phyloP scores from a whole-genome alignment of 345 rosid genomes.

The Tarenaya hassleriana region DNA sequence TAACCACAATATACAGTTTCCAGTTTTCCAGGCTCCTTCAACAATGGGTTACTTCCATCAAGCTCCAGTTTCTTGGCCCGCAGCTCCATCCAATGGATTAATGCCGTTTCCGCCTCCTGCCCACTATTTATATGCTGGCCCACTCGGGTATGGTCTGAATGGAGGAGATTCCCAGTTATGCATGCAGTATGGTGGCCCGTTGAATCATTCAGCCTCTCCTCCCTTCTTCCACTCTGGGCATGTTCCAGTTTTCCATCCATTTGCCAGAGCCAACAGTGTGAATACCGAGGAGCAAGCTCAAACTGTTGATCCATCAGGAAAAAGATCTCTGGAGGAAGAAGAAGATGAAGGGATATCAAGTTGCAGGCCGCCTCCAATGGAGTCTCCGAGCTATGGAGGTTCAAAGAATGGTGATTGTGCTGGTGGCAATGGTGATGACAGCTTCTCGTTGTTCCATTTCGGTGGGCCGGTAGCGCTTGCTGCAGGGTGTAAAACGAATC shows the following conservation, averaged over 20 bases:
- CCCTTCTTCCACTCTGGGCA: conserved; percentile 46
- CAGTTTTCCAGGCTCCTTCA: conserved; percentile 59
- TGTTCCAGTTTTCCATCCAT: conserved; percentile 50
- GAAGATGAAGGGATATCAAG: no score
- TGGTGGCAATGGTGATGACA: conserved; percentile 17
- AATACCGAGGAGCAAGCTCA: conserved; percentile 34
- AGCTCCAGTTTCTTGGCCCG: conserved; percentile 64
- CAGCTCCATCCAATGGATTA: conserved; percentile 54
- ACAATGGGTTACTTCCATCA: conserved; percentile 72
- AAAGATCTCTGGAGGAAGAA: conserved; percentile 22
- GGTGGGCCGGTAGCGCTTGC: conserved; percentile 77
- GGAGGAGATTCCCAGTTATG: conserved; percentile 23
- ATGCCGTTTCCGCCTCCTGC: conserved; percentile 48
- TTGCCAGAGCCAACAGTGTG: conserved; percentile 37
- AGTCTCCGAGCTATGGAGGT: conserved; percentile 26
- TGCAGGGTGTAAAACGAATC: conserved; percentile 36
- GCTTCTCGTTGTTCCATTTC: conserved; percentile 84
- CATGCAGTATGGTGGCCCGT: conserved; percentile 51
- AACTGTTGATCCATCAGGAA: conserved; percentile 49
- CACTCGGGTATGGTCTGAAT: conserved; percentile 44
- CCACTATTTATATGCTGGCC: conserved; percentile 51
- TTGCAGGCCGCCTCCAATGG: conserved; percentile 18
- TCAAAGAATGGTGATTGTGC: conserved; percentile 20
- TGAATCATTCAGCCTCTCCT: conserved; percentile 39
- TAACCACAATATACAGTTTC: conserved; percentile 52